These are phyloP conservation scores for Triticum aestivum DNA, from an alignment of 176 grass and related monocot species.

Conservation along the genomic window DNA sequence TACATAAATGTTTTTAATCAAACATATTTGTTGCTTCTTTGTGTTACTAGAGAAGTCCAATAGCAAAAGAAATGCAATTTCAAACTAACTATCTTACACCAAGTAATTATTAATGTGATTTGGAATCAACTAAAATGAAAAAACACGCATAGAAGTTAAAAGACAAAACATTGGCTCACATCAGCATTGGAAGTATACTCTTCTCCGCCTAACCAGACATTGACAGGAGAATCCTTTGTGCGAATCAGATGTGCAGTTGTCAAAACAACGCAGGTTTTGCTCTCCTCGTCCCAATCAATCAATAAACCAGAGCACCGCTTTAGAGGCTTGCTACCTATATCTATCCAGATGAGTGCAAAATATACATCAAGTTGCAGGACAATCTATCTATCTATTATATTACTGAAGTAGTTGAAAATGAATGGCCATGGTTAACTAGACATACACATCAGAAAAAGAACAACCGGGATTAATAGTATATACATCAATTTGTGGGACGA, in stretches of 20 bases:
- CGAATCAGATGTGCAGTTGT: conserved; percentile 5
- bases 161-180: conserved; percentile 12
- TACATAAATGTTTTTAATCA: not conserved
- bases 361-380: not conserved
- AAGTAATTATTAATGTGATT: not conserved
- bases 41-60: not conserved
- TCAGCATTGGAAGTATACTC: not conserved
- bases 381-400: not conserved
- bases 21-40: not conserved
- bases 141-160: not conserved
- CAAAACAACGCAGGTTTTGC: not conserved
- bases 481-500: too few species aligned
- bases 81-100: not conserved
- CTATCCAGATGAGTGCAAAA: not conserved
- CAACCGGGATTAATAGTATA: not conserved
- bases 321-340: conserved; percentile 17
- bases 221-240: conserved; percentile 1
- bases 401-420: not conserved
- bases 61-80: conserved; percentile 9
- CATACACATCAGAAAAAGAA: not conserved
- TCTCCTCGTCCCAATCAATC: not conserved
- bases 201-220: not conserved
- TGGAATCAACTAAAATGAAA: conserved; percentile 5
- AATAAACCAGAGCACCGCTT: not conserved
- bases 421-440: not conserved